Evolutionary conservation across 2,329 filamentous ascomycete species (phyloP).

Genomic region (Aspergillus spinulosporus): DNA sequence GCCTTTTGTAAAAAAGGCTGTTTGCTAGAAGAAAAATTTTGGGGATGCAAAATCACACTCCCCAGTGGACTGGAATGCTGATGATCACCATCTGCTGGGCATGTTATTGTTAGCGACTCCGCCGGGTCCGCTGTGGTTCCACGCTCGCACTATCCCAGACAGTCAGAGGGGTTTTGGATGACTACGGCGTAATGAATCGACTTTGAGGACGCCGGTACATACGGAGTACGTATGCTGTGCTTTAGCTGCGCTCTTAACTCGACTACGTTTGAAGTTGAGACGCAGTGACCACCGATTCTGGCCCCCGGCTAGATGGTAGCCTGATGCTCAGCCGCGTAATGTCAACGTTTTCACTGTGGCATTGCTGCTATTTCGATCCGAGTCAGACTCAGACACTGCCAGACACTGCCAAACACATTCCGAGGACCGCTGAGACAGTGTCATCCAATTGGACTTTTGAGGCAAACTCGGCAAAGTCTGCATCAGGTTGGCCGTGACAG

Average conservation of each 20-base stretch:
- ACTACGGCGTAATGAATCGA: too few species aligned
- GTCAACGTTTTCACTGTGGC: neutral
- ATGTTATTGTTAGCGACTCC: neutral
- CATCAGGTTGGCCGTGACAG: neutral
- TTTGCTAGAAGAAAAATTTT: neutral
- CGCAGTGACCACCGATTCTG: neutral
- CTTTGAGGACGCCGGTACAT: neutral
- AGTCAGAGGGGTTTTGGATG: too few species aligned
- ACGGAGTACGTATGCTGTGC: neutral
- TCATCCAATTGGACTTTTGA: neutral
- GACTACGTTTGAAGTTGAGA: neutral
- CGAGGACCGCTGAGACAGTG: slow-evolving; percentile 5
- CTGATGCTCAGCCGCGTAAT: neutral
- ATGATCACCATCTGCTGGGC: neutral
- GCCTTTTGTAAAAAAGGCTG: neutral
- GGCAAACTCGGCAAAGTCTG: neutral
- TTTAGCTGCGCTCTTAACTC: neutral
- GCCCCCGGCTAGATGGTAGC: neutral
- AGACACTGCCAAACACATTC: neutral
- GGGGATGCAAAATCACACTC: too few species aligned
- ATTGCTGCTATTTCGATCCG: neutral
- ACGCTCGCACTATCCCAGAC: neutral
- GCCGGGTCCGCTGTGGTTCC: slow-evolving; percentile 11
- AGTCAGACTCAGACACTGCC: neutral
- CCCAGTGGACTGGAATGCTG: neutral